Percentiles rank a stretch among this genome's conserved stretches.
phyloP scores from a whole-genome alignment of 2,329 filamentous ascomycete species.

The Phyllosticta citrichinensis region DNA sequence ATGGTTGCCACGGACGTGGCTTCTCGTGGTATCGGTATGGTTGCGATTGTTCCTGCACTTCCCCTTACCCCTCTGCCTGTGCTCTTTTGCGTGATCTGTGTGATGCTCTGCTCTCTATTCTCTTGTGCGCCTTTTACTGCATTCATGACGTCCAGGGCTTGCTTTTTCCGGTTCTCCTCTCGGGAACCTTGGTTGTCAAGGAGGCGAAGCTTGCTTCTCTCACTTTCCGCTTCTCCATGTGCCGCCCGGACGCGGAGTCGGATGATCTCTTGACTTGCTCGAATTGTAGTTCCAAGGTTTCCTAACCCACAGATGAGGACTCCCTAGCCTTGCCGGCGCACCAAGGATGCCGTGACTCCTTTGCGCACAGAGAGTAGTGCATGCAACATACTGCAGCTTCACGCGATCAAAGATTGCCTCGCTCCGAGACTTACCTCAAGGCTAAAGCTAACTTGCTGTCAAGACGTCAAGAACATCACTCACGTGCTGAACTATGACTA shows the following conservation, averaged over 20 bases:
- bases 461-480: constrained; percentile 99
- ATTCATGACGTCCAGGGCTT: constrained; percentile 85
- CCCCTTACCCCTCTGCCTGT: constrained; percentile 28
- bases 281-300: constrained; percentile 67
- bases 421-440: constrained; percentile 37
- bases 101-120: constrained; percentile 85
- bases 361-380: constrained; percentile 48
- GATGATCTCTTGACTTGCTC: constrained; percentile 69
- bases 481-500: constrained; percentile 99
- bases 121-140: constrained; percentile 66
- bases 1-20: constrained; percentile 99
- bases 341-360: constrained; percentile 33
- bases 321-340: constrained; percentile 37
- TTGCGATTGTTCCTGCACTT: constrained; percentile 42
- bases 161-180: constrained; percentile 71
- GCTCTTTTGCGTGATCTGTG: constrained; percentile 50
- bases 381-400: constrained; percentile 45
- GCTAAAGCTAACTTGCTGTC: constrained; percentile 68
- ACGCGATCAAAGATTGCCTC: constrained; percentile 47
- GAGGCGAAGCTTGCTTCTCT: constrained; percentile 61
- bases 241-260: constrained; percentile 62
- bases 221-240: constrained; percentile 65
- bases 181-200: constrained; percentile 81
- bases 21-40: constrained; percentile 99
- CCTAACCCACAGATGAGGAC: constrained; percentile 48